Evolutionary conservation across 805 yeast genomes (phyloP).

Genomic region (Lipomyces yamadae): DNA sequence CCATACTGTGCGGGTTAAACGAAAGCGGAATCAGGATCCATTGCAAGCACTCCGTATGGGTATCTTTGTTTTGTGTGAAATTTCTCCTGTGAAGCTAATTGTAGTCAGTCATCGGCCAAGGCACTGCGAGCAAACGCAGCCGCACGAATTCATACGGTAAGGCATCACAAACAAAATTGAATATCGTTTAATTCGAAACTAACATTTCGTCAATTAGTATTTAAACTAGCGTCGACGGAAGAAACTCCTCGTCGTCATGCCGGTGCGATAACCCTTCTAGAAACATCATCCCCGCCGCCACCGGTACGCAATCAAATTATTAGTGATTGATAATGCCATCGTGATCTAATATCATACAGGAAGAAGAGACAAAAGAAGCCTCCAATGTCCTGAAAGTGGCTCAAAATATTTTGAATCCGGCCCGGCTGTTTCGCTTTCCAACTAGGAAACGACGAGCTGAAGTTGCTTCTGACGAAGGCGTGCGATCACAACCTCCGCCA

Average conservation of each 20-base stretch:
- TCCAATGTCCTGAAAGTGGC: constrained; percentile 15
- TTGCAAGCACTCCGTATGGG: constrained; percentile 66
- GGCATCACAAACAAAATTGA: neutral
- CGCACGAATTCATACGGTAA: constrained; percentile 33
- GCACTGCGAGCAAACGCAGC: constrained; percentile 26
- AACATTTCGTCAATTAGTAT: constrained; percentile 12
- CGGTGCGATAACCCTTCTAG: constrained; percentile 34
- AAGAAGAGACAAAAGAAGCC: neutral
- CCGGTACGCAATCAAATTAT: neutral
- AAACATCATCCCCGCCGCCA: constrained; percentile 11
- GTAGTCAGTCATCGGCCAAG: constrained; percentile 28
- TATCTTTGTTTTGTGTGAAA: neutral
- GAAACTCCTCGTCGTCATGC: constrained; percentile 23
- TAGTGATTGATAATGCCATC: neutral
- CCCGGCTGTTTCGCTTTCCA: constrained; percentile 29
- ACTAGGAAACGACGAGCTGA: constrained; percentile 26
- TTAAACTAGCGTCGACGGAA: constrained; percentile 32
- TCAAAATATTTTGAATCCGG: constrained; percentile 24
- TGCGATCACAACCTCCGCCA: neutral
- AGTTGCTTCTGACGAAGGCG: neutral
- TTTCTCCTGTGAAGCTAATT: constrained; percentile 10
- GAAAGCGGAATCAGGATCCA: constrained; percentile 87
- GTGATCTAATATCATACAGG: neutral
- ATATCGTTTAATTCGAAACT: neutral
- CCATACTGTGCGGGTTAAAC: constrained; percentile 76